Percentiles rank a stretch among this genome's conserved stretches.
Conservation (phyloP, 768 basidiomycete genomes). For the Russula ochroleuca region DNA sequence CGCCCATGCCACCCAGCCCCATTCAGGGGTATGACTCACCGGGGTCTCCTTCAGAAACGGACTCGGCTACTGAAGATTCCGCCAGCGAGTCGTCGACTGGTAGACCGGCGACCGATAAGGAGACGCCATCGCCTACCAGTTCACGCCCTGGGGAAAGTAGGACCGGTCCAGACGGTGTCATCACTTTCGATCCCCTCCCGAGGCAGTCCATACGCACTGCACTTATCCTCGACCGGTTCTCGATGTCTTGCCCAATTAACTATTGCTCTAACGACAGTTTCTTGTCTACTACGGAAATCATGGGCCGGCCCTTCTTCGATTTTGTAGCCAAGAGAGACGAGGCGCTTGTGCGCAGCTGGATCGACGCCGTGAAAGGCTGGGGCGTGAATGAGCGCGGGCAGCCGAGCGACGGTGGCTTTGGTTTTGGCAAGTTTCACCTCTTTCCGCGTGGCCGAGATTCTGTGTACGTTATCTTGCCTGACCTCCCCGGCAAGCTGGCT, state of each 20-base stretch:
- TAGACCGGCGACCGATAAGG: not conserved
- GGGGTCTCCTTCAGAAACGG: slow-evolving; percentile 12
- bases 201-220: slow-evolving; percentile 70
- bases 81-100: slow-evolving; percentile 4
- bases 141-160: slow-evolving; percentile 13
- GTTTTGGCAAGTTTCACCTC: slow-evolving; percentile 67
- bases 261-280: slow-evolving; percentile 75
- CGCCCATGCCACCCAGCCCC: slow-evolving; percentile 51
- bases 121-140: slow-evolving; percentile 10
- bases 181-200: slow-evolving; percentile 60
- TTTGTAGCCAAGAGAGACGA: slow-evolving; percentile 66
- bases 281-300: slow-evolving; percentile 51
- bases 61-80: not conserved
- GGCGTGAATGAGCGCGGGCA: slow-evolving; percentile 81
- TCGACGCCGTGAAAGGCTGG: slow-evolving; percentile 75
- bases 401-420: slow-evolving; percentile 81
- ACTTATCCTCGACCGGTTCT: slow-evolving; percentile 79
- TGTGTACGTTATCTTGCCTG: slow-evolving; percentile 38
- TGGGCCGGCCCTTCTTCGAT: slow-evolving; percentile 69
- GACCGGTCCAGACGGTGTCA: slow-evolving; percentile 28
- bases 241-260: slow-evolving; percentile 55
- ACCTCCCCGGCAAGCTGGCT: not conserved
- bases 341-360: slow-evolving; percentile 62
- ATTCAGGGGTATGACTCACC: slow-evolving; percentile 18
- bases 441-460: slow-evolving; percentile 59